A percentile compares a stretch with the other conserved stretches of the same genome.
phyloP scores from a whole-genome alignment of 2,329 filamentous ascomycete species.

The Chlorencoelia australis region DNA sequence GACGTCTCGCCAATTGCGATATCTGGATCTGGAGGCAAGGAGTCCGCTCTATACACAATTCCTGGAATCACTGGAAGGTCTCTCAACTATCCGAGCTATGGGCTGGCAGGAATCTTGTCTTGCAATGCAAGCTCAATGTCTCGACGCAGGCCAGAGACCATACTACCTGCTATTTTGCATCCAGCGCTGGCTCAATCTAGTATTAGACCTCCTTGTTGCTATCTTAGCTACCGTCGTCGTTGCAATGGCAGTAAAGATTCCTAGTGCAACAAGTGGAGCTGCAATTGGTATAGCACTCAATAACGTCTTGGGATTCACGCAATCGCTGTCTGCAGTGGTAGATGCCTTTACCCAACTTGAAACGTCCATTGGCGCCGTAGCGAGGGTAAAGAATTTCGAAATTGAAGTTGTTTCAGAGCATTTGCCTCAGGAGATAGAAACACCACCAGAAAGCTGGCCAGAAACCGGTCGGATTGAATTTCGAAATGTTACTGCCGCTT shows the following conservation, averaged over 20 bases:
- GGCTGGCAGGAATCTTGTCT: slow-evolving; percentile 38
- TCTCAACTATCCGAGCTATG: slow-evolving; percentile 46
- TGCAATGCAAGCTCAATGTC: slow-evolving; percentile 34
- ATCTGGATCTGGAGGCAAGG: slow-evolving; percentile 52
- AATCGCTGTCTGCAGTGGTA: slow-evolving; percentile 17
- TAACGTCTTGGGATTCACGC: slow-evolving; percentile 16
- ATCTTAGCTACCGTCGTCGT: slow-evolving; percentile 11
- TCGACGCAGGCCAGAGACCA: slow-evolving; percentile 45
- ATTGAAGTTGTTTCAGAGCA: slow-evolving; percentile 32
- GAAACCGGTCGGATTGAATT: slow-evolving; percentile 26
- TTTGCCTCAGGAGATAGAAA: neutral
- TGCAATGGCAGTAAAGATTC: slow-evolving; percentile 11
- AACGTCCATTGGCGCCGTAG: slow-evolving; percentile 46
- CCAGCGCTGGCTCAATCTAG: slow-evolving; percentile 45
- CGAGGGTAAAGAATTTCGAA: slow-evolving; percentile 42
- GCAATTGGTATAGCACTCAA: slow-evolving; percentile 20
- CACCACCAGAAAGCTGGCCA: slow-evolving; percentile 26
- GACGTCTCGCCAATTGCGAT: slow-evolving; percentile 49
- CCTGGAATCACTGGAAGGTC: slow-evolving; percentile 38
- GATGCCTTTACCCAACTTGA: slow-evolving; percentile 47
- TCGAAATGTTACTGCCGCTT: slow-evolving; percentile 23
- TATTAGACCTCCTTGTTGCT: slow-evolving; percentile 27
- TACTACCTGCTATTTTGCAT: slow-evolving; percentile 46
- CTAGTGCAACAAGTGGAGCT: slow-evolving; percentile 11
- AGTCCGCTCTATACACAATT: slow-evolving; percentile 37